Base-by-base conservation (phyloP, 768 basidiomycete species). In the Macrocybe gigantea region DNA sequence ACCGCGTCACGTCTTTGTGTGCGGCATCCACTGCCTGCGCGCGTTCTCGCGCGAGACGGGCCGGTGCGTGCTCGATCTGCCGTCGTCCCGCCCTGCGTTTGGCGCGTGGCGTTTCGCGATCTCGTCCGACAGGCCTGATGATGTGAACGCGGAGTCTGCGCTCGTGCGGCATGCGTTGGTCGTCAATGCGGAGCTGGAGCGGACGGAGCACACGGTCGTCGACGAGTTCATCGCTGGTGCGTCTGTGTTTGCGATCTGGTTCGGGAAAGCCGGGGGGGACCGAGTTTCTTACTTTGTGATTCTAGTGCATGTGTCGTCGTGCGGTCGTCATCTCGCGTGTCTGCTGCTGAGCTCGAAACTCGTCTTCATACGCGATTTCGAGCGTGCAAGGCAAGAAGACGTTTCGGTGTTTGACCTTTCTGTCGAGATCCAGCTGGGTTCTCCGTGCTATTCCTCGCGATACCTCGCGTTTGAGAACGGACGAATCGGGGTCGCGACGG, bases 1-100 rank as follows among this genome's bases (percentile, higher is more conserved):
- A 46, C 65, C 70, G 38, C 62, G 65, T 6, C 76, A 84, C 56
- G 75, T 79, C 0, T 80, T 89, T 54, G 61, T 90, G 29, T 85
- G 81, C 41, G 77, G 78, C 5, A 57, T 57, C 1, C 52, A 55
- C 13, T 61, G 67, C 7, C 56, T 89, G 33, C 71, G 80, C 7
- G 68, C 83, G 7, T 87, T 80, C 51, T 71, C 72, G 29, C 71
- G 83, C 11, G 54, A 61, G 13, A 69, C 67, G 1, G 78, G 77
- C 12, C 58, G 60, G 3, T 56, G 70, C 40, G 67, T 79, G 5
- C 57, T 81, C 40, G 67, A 74, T 32, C 51, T 80, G 5, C 60
- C 72, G 5, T 65, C 71, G 3, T 56, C 60, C n/a, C 56, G 64
- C 9, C 39, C 60, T 30, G 58, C 64, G 14, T 71, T 65, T 47